A percentile compares a stretch with the other conserved stretches of the same genome.
Evolutionary conservation across 208 protist genomes (phyloP).

Genomic region (Herpetomonas muscarum): DNA sequence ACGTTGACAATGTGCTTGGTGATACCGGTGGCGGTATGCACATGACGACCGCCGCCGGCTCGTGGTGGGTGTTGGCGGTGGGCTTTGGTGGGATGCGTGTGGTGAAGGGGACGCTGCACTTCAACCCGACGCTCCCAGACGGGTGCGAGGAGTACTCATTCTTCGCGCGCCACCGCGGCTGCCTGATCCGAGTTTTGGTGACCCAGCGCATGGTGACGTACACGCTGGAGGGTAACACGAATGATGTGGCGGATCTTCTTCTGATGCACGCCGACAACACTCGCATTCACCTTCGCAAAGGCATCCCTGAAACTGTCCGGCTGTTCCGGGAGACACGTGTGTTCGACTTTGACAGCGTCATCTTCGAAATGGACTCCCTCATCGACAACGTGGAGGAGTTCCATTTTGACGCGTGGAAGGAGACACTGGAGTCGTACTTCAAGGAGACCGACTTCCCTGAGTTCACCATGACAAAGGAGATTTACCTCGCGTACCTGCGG

Average conservation of each 20-base stretch:
- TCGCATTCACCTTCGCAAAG: conserved; percentile 52
- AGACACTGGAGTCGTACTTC: conserved; percentile 70
- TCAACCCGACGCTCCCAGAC: conserved; percentile 75
- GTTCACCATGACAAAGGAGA: conserved; percentile 61
- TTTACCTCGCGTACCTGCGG: conserved; percentile 82
- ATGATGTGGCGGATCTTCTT: conserved; percentile 41
- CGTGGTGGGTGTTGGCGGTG: conserved; percentile 70
- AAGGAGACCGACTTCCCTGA: conserved; percentile 29
- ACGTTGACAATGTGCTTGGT: conserved; percentile 73
- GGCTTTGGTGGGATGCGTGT: conserved; percentile 86
- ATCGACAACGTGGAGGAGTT: conserved; percentile 74
- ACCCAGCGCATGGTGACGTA: conserved; percentile 72
- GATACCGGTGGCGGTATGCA: conserved; percentile 78
- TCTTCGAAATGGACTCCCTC: conserved; percentile 87
- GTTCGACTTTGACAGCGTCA: conserved; percentile 87
- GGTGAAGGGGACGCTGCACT: conserved; percentile 67
- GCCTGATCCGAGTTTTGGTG: conserved; percentile 66
- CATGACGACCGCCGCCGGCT: conserved; percentile 63
- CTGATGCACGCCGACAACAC: conserved; percentile 71
- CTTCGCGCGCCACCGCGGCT: conserved; percentile 63
- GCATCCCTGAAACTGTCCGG: conserved; percentile 56
- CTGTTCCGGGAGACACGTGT: conserved; percentile 67
- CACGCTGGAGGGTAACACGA: conserved; percentile 40
- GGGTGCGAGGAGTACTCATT: conserved; percentile 79
- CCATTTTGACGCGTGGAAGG: conserved; percentile 85